Conservation (phyloP, 345 rosid species). For the Ceriops decandra region DNA sequence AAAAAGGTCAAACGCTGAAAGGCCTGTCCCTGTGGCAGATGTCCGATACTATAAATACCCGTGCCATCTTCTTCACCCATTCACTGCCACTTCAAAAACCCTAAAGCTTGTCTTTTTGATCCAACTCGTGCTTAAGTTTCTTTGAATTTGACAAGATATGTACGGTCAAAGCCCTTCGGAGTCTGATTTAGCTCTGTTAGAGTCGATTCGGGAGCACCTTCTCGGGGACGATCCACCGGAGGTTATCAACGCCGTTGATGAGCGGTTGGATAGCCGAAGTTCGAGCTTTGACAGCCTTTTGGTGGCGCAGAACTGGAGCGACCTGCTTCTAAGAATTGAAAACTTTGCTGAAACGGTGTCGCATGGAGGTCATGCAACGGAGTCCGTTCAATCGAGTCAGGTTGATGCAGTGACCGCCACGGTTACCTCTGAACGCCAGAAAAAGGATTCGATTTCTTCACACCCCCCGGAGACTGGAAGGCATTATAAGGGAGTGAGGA, state of each 20-base stretch:
- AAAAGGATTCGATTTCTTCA: not conserved
- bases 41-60: no score
- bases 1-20: no score
- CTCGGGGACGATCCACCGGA: conserved; percentile 13
- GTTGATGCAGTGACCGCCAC: not conserved
- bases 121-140: not conserved
- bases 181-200: conserved; percentile 8
- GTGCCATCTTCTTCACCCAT: no score
- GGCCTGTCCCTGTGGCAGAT: no score
- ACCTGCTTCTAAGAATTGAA: not conserved
- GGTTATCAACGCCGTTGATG: not conserved
- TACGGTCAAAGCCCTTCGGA: not conserved
- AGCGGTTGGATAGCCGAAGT: not conserved
- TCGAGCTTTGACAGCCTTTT: not conserved
- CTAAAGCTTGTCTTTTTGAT: no score
- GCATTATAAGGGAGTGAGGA: conserved; percentile 30
- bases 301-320: not conserved
- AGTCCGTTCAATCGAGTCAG: not conserved
- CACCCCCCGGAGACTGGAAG: not conserved
- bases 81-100: no score
- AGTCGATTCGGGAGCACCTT: conserved; percentile 22
- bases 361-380: not conserved
- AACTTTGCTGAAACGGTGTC: not conserved
- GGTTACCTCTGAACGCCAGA: not conserved
- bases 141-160: not conserved